A percentile compares a stretch with the other conserved stretches of the same genome.
These are phyloP conservation scores for Prunella vulgaris DNA, from an alignment of 257 asterid species.

Conservation along the genomic window DNA sequence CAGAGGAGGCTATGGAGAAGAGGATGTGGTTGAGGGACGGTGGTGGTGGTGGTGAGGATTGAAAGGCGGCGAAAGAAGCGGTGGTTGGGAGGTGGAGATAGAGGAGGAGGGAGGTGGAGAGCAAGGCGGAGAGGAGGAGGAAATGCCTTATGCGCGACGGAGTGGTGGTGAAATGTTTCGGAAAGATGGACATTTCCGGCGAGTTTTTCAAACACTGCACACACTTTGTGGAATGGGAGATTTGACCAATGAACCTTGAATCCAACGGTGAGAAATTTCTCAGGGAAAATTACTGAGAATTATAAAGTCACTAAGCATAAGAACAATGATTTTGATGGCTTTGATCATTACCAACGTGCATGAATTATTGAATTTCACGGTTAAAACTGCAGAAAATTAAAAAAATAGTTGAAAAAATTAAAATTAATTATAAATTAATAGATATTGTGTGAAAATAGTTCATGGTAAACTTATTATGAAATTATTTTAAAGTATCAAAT, in stretches of 20 bases:
- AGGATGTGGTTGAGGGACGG: conserved; percentile 38
- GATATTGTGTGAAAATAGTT: not conserved
- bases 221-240: not conserved
- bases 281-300: too few relatives aligned
- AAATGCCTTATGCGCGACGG: conserved; percentile 35
- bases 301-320: too few relatives aligned
- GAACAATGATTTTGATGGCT: too few relatives aligned
- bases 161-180: conserved; percentile 26
- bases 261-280: not conserved
- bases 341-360: too few relatives aligned
- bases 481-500: too few relatives aligned
- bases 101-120: conserved; percentile 42
- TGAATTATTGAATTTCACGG: too few relatives aligned
- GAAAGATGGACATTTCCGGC: conserved; percentile 24
- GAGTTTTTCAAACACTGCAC: not conserved
- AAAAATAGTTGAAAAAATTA: too few relatives aligned
- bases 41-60: not conserved
- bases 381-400: too few relatives aligned
- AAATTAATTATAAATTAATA: too few relatives aligned
- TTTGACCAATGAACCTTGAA: too few relatives aligned
- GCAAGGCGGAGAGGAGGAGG: conserved; percentile 45
- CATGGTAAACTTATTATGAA: too few relatives aligned
- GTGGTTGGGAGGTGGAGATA: conserved; percentile 27
- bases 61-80: too few relatives aligned
- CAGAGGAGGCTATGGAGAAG: conserved; percentile 61